Evolutionary conservation across 2,329 filamentous ascomycete genomes (phyloP), one percentile per base, ranked within the genome.

Genomic region (Ophiostoma ulmi): DNA sequence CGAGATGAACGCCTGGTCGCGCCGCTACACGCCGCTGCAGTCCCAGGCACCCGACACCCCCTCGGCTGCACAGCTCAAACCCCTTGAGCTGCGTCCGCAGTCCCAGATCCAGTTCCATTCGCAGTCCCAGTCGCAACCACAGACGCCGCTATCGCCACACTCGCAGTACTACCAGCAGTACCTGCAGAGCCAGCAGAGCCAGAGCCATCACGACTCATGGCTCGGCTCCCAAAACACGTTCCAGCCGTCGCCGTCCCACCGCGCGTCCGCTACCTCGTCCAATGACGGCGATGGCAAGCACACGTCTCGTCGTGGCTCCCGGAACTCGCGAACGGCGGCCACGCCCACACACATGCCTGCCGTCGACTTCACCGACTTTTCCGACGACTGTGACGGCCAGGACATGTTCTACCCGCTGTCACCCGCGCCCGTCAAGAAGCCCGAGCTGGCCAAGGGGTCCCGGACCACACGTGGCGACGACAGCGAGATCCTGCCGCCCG

Each of bases 401-500:
- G 69, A 70, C 8, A 20, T 70, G 58, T 72, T 64, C 41, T 72
- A 61, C 38, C 69, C 71, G 6, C 35, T 72, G 67, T 72, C 71
- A 6, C 71, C 71, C 1, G 69, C 71, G 22, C 71, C 71, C 11
- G 44, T 39, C 4, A 65, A 70, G 31, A 69, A 67, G n/a, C 69
- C 65, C 52, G 71, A 72, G n/a, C 2, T 69, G 17, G 61, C 66
- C 44, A 70, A 63, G 3, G 22, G 8, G 1, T 11, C 17, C 41
- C 69, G 71, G 26, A 39, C 70, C n/a, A 70, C 69, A n/a, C 69
- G 31, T 36, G 69, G 69, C 14, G 70, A 66, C 17, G 71, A 72
- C 17, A 72, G 71, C 69, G 71, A 72, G 17, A 66, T 72, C 39
- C 69, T 72, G 66, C 71, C 71, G n/a, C 71, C 71, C 13, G 71